phyloP scores from a whole-genome alignment of 495 filamentous ascomycete species.

The Penicillium alfredii region DNA sequence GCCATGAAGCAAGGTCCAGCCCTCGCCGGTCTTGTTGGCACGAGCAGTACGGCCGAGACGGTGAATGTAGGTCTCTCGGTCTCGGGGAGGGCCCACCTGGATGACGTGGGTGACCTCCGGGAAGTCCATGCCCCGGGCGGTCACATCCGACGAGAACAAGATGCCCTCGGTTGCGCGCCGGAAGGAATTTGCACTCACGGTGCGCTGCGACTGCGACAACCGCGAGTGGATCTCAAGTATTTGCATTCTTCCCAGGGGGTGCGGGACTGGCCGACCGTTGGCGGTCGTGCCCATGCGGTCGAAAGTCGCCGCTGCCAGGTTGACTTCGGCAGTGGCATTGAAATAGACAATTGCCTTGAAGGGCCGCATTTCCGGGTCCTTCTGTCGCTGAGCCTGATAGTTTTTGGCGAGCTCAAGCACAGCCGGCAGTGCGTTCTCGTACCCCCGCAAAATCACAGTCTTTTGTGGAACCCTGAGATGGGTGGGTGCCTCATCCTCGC shows the following conservation, averaged over 20 bases:
- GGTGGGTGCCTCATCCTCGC: conserved; percentile 71
- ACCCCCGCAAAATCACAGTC: conserved; percentile 54
- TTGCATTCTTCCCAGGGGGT: conserved; percentile 38
- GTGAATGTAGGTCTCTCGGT: conserved; percentile 65
- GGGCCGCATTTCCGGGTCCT: conserved; percentile 42
- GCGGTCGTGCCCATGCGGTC: conserved; percentile 45
- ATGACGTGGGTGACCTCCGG: conserved; percentile 67
- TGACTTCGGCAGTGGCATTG: conserved; percentile 66
- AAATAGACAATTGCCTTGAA: conserved; percentile 96
- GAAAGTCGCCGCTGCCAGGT: conserved; percentile 58
- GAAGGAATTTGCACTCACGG: conserved; percentile 65
- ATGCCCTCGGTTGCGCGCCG: conserved; percentile 56
- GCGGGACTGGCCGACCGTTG: conserved; percentile 17
- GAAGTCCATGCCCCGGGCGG: conserved; percentile 85
- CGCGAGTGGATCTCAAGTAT: conserved; percentile 73
- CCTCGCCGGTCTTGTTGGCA: conserved; percentile 72
- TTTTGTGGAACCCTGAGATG: conserved; percentile 80
- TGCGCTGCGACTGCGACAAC: conserved; percentile 64
- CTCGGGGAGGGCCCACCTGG: conserved; percentile 57
- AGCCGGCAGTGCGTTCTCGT: conserved; percentile 72
- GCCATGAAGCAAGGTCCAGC: conserved; percentile 66
- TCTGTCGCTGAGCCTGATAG: conserved; percentile 35
- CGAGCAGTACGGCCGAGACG: conserved; percentile 68
- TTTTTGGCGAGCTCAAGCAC: conserved; percentile 67
- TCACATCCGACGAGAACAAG: conserved; percentile 89